Conservation (phyloP, 2,329 filamentous ascomycete species). For the Colletotrichum liaoningense region DNA sequence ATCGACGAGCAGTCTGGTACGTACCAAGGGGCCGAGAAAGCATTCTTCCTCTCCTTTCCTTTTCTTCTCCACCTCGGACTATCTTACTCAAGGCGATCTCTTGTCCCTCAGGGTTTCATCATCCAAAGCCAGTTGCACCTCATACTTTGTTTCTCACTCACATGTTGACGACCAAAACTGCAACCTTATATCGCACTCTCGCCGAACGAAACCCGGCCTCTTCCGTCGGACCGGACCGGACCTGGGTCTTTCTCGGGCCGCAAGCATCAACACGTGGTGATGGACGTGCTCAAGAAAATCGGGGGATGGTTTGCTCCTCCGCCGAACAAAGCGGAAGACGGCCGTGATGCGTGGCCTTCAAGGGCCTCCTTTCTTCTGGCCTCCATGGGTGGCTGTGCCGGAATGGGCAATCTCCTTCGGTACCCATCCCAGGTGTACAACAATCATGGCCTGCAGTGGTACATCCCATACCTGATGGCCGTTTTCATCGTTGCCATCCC, state of each 20-base stretch:
- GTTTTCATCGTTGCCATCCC: constrained; percentile 68
- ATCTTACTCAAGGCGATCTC: not conserved
- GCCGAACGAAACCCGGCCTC: not conserved
- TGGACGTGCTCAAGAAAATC: constrained; percentile 43
- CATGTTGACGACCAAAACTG: not conserved
- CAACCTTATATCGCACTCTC: not conserved
- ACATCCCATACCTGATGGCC: constrained; percentile 67
- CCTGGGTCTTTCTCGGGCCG: not conserved
- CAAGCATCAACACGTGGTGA: not conserved
- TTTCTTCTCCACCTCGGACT: not conserved
- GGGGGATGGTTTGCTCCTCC: constrained; percentile 48
- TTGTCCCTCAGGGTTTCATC: constrained; percentile 12
- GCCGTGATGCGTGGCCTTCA: constrained; percentile 66
- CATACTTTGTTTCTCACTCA: not conserved
- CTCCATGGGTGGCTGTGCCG: constrained; percentile 68
- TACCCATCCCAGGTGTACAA: constrained; percentile 71
- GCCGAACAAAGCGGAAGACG: constrained; percentile 50
- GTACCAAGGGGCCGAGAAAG: not conserved
- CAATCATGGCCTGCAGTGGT: constrained; percentile 71
- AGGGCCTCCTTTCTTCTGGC: constrained; percentile 66
- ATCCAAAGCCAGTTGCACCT: constrained; percentile 8
- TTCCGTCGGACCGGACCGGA: not conserved
- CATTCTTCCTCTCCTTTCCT: not conserved
- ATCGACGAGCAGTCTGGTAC: not conserved
- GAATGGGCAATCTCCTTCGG: constrained; percentile 67